Conservation (phyloP, 2,329 filamentous ascomycete genomes). For the Colletotrichum sp. region DNA sequence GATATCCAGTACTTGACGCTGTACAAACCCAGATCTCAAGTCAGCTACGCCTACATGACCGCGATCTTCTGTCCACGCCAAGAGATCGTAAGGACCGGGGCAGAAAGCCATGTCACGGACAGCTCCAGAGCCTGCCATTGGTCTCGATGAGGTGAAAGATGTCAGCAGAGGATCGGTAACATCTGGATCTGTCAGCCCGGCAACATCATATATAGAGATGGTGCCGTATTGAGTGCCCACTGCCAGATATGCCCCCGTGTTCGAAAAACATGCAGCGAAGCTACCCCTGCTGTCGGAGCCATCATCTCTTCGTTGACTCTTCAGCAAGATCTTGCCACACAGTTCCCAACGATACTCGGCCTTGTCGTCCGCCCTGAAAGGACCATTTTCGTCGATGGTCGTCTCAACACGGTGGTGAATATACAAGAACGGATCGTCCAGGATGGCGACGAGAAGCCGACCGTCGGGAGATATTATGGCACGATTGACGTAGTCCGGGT, state of each 20-base stretch:
- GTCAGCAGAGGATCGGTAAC: conserved; percentile 69
- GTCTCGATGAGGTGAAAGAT: conserved; percentile 78
- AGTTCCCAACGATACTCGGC: conserved; percentile 54
- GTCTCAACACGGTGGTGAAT: conserved; percentile 69
- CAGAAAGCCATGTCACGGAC: conserved; percentile 93
- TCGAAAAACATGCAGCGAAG: conserved; percentile 80
- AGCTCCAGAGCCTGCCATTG: conserved; percentile 74
- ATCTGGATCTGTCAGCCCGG: conserved; percentile 46
- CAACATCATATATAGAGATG: conserved; percentile 75
- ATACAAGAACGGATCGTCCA: conserved; percentile 86
- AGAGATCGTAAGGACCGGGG: conserved; percentile 85
- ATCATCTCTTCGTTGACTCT: conserved; percentile 62
- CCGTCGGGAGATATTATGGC: conserved; percentile 93
- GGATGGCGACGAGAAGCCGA: conserved; percentile 78
- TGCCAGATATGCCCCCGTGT: conserved; percentile 73
- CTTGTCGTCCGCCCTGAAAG: conserved; percentile 27
- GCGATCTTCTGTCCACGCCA: conserved; percentile 93
- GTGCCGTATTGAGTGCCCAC: conserved; percentile 82
- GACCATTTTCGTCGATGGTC: conserved; percentile 29
- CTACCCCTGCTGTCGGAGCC: conserved; percentile 66
- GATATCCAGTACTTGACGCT: conserved; percentile 72
- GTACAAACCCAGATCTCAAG: conserved; percentile 68
- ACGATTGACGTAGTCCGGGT: conserved; percentile 90
- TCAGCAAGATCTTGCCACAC: conserved; percentile 58
- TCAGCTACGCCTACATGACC: conserved; percentile 78